A percentile compares a stretch with the other conserved stretches of the same genome.
Conservation (phyloP, 2,329 filamentous ascomycete genomes). For the Exophiala phaeomuriformis region DNA sequence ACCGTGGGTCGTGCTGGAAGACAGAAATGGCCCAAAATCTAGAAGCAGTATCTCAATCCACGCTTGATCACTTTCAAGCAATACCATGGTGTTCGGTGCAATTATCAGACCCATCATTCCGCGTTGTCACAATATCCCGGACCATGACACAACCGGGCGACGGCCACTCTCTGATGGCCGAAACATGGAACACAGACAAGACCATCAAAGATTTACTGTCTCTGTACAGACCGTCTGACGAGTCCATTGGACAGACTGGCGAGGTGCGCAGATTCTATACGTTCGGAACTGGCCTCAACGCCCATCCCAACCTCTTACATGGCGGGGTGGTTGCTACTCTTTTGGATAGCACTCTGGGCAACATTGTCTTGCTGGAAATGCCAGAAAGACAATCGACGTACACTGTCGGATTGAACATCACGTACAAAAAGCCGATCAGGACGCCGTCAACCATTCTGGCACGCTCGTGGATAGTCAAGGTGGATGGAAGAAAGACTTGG, state of each 20-base stretch:
- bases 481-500: conserved; percentile 37
- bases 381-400: conserved; percentile 26
- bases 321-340: conserved; percentile 29
- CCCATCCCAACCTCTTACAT: conserved; percentile 23
- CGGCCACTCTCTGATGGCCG: conserved; percentile 22
- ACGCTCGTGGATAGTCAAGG: conserved; percentile 30
- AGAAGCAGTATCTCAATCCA: not conserved
- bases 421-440: conserved; percentile 35
- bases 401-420: conserved; percentile 37
- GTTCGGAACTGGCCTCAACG: conserved; percentile 24
- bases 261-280: conserved; percentile 29
- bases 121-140: conserved; percentile 14
- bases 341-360: conserved; percentile 28
- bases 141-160: conserved; percentile 10
- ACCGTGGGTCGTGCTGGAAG: not conserved
- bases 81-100: conserved; percentile 31
- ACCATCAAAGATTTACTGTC: conserved; percentile 19
- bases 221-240: conserved; percentile 7
- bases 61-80: conserved; percentile 24
- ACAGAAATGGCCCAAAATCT: not conserved
- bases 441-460: conserved; percentile 35
- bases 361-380: conserved; percentile 8
- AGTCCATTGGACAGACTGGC: not conserved
- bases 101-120: conserved; percentile 27
- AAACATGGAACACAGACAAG: conserved; percentile 22